Evolutionary conservation across 345 rosid species (phyloP).

Genomic region (Hirschfeldia incana): DNA sequence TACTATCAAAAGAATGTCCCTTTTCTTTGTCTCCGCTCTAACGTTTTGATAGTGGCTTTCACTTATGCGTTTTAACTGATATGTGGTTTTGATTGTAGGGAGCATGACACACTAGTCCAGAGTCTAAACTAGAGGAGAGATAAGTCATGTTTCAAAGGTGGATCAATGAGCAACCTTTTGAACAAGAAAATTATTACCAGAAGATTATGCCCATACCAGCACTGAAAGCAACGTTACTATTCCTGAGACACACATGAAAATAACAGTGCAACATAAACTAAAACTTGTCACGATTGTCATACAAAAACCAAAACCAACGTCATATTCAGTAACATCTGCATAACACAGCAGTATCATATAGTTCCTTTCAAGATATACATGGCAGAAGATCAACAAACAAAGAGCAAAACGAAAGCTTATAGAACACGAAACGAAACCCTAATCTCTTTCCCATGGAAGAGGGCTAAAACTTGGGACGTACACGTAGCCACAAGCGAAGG

Average conservation of each 20-base stretch:
- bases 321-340: neutral
- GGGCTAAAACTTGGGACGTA: neutral
- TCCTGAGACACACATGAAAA: neutral
- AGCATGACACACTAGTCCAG: neutral
- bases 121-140: neutral
- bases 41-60: neutral
- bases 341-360: neutral
- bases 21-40: neutral
- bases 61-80: neutral
- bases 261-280: neutral
- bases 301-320: neutral
- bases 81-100: neutral
- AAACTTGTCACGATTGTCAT: neutral
- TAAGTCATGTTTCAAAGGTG: neutral
- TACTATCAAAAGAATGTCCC: neutral
- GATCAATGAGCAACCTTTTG: neutral
- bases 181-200: neutral
- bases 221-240: too few relatives aligned
- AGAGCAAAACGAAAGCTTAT: neutral
- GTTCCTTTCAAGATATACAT: neutral
- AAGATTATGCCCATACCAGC: neutral
- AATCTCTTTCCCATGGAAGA: neutral
- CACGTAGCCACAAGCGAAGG: neutral
- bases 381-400: neutral
- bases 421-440: neutral